phyloP scores from a whole-genome alignment of 2,329 filamentous ascomycete genomes.

The Trichoderma gracile region DNA sequence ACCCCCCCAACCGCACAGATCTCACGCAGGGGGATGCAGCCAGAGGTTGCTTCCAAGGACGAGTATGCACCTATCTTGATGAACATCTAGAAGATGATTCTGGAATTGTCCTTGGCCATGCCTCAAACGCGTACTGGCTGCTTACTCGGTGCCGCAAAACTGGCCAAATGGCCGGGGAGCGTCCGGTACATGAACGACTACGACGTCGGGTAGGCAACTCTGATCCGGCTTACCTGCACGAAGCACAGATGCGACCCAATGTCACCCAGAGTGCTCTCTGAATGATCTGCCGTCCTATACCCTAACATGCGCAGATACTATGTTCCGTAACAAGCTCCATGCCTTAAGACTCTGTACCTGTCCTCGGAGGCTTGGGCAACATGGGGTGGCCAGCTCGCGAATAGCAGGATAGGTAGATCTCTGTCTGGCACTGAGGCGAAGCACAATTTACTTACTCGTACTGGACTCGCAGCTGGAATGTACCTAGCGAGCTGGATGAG shows the following conservation, averaged over 20 bases:
- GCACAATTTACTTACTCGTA: neutral
- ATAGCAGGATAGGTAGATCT: conserved; percentile 4
- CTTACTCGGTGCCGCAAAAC: neutral
- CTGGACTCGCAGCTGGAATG: neutral
- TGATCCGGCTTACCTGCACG: conserved; percentile 19
- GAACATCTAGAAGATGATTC: neutral
- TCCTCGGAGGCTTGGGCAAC: neutral
- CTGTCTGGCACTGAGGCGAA: neutral
- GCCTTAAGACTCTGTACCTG: neutral
- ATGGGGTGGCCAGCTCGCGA: conserved; percentile 7
- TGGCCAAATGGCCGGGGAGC: neutral
- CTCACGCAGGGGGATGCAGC: conserved; percentile 1
- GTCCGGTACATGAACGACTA: neutral
- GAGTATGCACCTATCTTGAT: neutral
- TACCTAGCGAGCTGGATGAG: neutral
- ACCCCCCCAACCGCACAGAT: neutral
- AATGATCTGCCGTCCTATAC: conserved; percentile 22
- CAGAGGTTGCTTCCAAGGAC: neutral
- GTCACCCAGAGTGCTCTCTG: neutral
- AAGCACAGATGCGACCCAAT: neutral
- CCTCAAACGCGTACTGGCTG: neutral
- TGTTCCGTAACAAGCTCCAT: conserved; percentile 15
- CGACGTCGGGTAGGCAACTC: neutral
- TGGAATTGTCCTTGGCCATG: neutral
- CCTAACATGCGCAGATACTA: conserved; percentile 8